Base-by-base conservation (phyloP, 768 basidiomycete species). In the Lentinula lateritia region DNA sequence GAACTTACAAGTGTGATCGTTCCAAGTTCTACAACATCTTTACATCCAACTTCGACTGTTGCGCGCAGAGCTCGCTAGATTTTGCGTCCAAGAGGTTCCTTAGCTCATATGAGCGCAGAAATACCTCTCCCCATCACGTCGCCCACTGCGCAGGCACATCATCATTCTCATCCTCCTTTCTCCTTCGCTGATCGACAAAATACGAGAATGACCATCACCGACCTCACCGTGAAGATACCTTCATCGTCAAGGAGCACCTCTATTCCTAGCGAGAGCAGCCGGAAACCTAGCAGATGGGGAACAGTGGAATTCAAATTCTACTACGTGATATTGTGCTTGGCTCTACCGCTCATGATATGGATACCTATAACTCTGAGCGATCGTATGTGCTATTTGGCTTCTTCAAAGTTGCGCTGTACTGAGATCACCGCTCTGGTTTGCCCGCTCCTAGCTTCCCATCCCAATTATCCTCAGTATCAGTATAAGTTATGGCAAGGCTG, bases 271-370 rank as follows among this genome's bases (percentile, higher is more conserved):
- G 71, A 71, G 55, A 59, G 66, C 28, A 63, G 64, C 38, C 63
- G 68, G 23, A 72, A 76, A 2, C 76, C 78, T 2, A 66, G 90
- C 23, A 76, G 91, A 74, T 98, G 95, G 96, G 76, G 72, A 46
- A 90, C 92, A 0, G 71, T 76, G 9, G 97, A 98, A 70, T 98
- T 96, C 75, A 77, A 83, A 64, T 66, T 88, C 43, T 98, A 98
- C 73, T 86, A 78, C 63, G 63, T 85, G 36, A 77, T 87, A 2
- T 83, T 86, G 12, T 69, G 77, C 13, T 55, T 88, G 20, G 86
- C 82, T 6, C 73, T 98, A 35, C 87, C 90, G 3, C 66, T 85
- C 58, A 90, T 98, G 89, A 75, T 81, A 5, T 92, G 86, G 83
- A 77, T 89, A 64, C 91, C 93, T 0, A 77, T 90, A 23, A 75